These are phyloP conservation scores for Raphanus sativus DNA, from an alignment of 345 rosid genomes.

Conservation along the genomic window DNA sequence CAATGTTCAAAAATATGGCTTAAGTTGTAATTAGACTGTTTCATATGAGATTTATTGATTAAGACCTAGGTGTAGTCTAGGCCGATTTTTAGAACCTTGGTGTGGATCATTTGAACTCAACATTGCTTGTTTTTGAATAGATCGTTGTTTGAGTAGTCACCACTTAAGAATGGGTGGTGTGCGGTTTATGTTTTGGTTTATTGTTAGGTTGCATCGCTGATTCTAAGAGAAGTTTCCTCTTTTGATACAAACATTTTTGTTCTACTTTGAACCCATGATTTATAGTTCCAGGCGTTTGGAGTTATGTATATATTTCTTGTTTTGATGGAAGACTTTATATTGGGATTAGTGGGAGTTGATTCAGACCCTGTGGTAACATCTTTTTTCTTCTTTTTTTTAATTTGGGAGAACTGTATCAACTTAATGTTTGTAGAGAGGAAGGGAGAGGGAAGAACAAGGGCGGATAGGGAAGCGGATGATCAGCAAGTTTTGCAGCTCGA, in stretches of 20 bases:
- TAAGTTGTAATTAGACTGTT: too few relatives aligned
- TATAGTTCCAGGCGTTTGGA: not conserved
- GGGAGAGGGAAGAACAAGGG: slow-evolving; percentile 66
- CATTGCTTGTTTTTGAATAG: not conserved
- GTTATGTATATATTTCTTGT: not conserved
- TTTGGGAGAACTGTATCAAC: not conserved
- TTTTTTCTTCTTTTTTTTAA: not conserved
- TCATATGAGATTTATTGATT: too few relatives aligned
- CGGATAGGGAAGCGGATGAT: slow-evolving; percentile 83
- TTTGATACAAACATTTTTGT: not conserved
- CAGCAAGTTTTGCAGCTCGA: slow-evolving; percentile 83
- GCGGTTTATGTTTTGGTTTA: not conserved
- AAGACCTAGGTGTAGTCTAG: too few relatives aligned
- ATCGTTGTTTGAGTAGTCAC: not conserved
- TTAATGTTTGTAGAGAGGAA: slow-evolving; percentile 54
- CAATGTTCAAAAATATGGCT: too few relatives aligned
- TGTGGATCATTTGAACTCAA: not conserved
- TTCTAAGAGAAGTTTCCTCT: not conserved
- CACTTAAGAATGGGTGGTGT: not conserved
- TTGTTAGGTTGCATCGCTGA: not conserved
- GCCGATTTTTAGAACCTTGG: too few relatives aligned
- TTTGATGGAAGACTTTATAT: not conserved
- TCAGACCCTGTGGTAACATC: not conserved
- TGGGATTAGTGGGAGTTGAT: not conserved
- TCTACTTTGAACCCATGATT: not conserved